These are phyloP conservation scores for Pythium folliculosum DNA, from an alignment of 352 stramenopile species.

Conservation along the genomic window DNA sequence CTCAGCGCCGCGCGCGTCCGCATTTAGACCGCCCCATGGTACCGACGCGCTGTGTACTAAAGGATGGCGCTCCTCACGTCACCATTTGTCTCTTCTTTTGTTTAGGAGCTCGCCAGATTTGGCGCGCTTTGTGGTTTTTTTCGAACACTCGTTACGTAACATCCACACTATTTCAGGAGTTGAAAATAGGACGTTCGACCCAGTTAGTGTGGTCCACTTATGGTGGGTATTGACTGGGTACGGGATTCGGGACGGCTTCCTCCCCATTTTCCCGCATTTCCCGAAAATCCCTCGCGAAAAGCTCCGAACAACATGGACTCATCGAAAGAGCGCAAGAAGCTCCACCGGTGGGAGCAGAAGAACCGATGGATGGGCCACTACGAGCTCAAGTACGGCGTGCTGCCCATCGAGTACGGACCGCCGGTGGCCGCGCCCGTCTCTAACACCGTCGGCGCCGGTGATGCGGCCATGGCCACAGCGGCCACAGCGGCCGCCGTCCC, in stretches of 20 bases:
- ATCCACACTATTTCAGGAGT: background rate
- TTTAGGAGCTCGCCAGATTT: no score
- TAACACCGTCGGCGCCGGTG: background rate
- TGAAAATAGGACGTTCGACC: no score
- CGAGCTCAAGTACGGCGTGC: slow-evolving; percentile 63
- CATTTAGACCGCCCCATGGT: no score
- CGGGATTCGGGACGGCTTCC: background rate
- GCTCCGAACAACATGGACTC: slow-evolving; percentile 29
- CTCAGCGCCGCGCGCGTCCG: no score
- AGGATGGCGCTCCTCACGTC: no score
- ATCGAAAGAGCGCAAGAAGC: slow-evolving; percentile 52
- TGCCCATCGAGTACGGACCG: slow-evolving; percentile 42
- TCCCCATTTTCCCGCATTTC: background rate
- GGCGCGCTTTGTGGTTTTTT: no score
- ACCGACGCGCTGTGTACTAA: no score
- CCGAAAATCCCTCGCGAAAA: slow-evolving; percentile 13
- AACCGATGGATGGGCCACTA: slow-evolving; percentile 67
- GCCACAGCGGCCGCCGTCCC: slow-evolving; percentile 12
- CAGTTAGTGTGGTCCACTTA: slow-evolving; percentile 18
- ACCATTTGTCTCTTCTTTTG: no score
- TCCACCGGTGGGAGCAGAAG: slow-evolving; percentile 65
- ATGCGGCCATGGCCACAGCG: background rate
- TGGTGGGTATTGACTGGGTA: no score
- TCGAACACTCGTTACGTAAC: no score
- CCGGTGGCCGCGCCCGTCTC: slow-evolving; percentile 9